A percentile compares a stretch with the other conserved stretches of the same genome.
Evolutionary conservation across 352 stramenopile species (phyloP).

Genomic region (Phytophthora colocasiae): DNA sequence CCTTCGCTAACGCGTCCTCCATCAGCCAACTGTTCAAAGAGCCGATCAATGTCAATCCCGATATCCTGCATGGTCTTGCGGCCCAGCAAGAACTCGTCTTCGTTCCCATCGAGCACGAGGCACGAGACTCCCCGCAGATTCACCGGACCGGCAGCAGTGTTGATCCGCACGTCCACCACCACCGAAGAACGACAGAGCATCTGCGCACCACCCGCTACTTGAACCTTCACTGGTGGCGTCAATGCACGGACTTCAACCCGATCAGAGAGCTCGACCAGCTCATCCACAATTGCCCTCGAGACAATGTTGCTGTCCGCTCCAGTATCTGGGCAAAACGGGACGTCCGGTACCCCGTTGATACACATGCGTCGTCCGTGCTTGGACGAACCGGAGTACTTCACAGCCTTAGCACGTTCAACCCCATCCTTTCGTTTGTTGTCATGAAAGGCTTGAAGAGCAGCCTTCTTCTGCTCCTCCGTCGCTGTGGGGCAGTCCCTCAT

Average conservation of each 20-base stretch:
- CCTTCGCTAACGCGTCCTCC: too few species aligned
- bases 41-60: slow-evolving; percentile 11
- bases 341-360: not conserved
- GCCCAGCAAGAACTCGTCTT: slow-evolving; percentile 8
- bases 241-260: too few species aligned
- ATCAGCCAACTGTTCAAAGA: slow-evolving; percentile 2
- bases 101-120: not conserved
- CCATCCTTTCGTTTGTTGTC: too few species aligned
- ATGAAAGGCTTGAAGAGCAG: too few species aligned
- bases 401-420: not conserved
- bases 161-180: not conserved
- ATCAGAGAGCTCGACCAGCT: too few species aligned
- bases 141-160: not conserved
- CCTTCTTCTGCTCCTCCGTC: too few species aligned
- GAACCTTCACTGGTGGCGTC: not conserved
- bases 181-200: not conserved
- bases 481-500: not conserved
- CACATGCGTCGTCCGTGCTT: too few species aligned
- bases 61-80: slow-evolving; percentile 16
- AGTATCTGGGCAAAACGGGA: not conserved
- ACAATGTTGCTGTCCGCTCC: not conserved
- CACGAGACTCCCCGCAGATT: not conserved
- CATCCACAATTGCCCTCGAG: not conserved
- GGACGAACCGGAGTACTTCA: too few species aligned
- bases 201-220: not conserved